Base-by-base conservation (phyloP, 345 rosid genomes). In the Eutrema yunnanense region DNA sequence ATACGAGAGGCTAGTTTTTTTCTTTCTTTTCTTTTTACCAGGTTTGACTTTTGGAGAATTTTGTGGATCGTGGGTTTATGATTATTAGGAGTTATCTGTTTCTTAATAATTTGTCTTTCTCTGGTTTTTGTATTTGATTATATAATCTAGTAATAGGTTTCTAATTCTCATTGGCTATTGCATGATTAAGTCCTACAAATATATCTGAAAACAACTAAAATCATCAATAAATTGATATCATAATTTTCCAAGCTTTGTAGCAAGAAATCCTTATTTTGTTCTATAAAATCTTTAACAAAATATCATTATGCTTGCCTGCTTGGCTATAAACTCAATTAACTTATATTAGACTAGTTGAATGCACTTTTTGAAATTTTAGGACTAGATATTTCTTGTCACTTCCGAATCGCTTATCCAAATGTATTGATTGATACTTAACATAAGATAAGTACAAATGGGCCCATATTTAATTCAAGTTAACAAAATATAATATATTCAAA, bases 11-110 rank as follows among this genome's bases (percentile, higher is more conserved):
- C 16, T 52, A 52, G 46, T 51, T 72, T 36, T 53, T 41, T 4
- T 16, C 22, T 53, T 27, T 22, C 26, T 22, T 22, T 22, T 22
- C 26, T 52, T 22, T 9, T n/a, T 36, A 22, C 0, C 9, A 4
- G 47, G 57, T 63, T 73, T 55, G 76, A 73, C 76, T 73, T 73
- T 53, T 63, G 48, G 30, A 33, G 50, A 44, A 33, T 52, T 9
- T 62, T 54, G 54, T 73, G 76, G 62, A 54, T 63, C 49, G 70
- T 63, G 37, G 37, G 32, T 30, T 50, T 33, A 61, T 12, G 61
- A 60, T 61, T 69, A 22, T 58, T n/a, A n/a, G n/a, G 14, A 52
- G 8, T 64, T 73, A 16, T 16, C 4, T 60, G 26, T 49, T 71
- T 60, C 41, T 46, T 34, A 57, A 44, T 44, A 5, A 68, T 33